Percentiles rank a stretch among this genome's conserved stretches.
These are phyloP conservation scores for Epichloe gansuensis DNA, from an alignment of 2,329 filamentous ascomycete species.

Conservation along the genomic window DNA sequence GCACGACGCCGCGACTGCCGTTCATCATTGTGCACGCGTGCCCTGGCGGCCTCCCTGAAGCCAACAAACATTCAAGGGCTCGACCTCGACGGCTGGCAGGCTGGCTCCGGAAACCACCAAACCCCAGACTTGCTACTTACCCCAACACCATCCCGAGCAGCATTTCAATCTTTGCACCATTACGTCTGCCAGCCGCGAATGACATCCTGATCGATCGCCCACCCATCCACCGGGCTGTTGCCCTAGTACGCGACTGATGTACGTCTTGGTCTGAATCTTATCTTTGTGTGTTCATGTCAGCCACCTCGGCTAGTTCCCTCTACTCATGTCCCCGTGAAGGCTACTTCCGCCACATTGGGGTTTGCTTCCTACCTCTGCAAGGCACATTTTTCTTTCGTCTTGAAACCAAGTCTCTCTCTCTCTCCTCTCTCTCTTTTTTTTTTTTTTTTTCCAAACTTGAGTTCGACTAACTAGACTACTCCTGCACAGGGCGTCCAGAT, in stretches of 20 bases:
- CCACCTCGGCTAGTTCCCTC: neutral
- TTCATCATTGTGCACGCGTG: neutral
- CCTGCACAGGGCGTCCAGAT: slow-evolving; percentile 36
- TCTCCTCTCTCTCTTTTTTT: neutral
- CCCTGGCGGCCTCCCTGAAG: neutral
- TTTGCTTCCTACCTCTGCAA: neutral
- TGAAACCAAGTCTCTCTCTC: neutral
- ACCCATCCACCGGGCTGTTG: slow-evolving; percentile 3
- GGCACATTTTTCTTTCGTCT: neutral
- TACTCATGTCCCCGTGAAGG: slow-evolving; percentile 1
- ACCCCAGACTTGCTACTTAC: neutral
- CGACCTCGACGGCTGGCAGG: neutral
- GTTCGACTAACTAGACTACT: slow-evolving; percentile 1
- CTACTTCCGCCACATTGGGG: neutral
- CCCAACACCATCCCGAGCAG: neutral
- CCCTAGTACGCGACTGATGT: slow-evolving; percentile 4
- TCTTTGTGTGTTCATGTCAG: neutral
- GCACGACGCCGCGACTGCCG: neutral
- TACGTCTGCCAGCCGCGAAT: neutral
- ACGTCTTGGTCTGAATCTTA: neutral
- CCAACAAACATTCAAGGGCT: neutral
- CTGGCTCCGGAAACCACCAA: neutral
- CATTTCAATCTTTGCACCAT: neutral
- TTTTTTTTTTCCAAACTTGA: neutral
- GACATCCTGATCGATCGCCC: slow-evolving; percentile 1